Conservation (phyloP, 75 land plant genomes). For the Picea sitchensis region DNA sequence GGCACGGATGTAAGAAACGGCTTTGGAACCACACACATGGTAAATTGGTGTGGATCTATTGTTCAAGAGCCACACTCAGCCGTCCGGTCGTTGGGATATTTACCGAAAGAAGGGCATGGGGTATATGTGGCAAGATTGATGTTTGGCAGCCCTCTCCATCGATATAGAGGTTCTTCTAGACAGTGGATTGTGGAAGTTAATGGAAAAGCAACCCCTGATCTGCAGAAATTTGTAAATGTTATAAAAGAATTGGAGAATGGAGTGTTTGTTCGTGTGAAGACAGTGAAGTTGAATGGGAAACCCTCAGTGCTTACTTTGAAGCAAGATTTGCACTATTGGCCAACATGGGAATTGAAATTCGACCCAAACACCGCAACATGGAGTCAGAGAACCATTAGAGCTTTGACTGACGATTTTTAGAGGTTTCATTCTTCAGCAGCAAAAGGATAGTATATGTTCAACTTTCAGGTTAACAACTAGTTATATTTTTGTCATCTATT, state of each 20-base stretch:
- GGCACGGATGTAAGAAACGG: slow-evolving; percentile 90
- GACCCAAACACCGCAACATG: slow-evolving; percentile 73
- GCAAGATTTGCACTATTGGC: slow-evolving; percentile 96
- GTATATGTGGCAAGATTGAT: slow-evolving; percentile 87
- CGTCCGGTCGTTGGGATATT: slow-evolving; percentile 85
- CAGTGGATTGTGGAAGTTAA: slow-evolving; percentile 96
- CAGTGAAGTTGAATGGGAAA: slow-evolving; percentile 85
- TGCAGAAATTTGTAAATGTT: slow-evolving; percentile 69
- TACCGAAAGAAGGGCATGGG: slow-evolving; percentile 91
- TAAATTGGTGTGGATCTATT: slow-evolving; percentile 86
- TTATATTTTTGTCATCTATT: no score
- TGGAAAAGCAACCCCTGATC: slow-evolving; percentile 75
- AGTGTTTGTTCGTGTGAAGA: slow-evolving; percentile 80
- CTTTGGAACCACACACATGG: slow-evolving; percentile 70
- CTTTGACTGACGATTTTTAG: background rate
- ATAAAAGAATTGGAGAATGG: slow-evolving; percentile 70
- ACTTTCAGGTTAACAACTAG: no score
- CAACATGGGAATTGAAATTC: slow-evolving; percentile 83
- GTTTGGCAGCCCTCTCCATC: slow-evolving; percentile 85
- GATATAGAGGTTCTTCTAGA: slow-evolving; percentile 80
- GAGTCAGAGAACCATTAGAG: slow-evolving; percentile 59
- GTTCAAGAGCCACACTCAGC: slow-evolving; percentile 87
- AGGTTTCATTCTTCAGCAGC: no score
- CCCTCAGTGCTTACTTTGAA: slow-evolving; percentile 80
- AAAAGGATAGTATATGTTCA: no score